Percentiles rank a stretch among this genome's conserved stretches.
Evolutionary conservation across 73 alveolate genomes (phyloP).

Genomic region (Tetrahymena thermophila): DNA sequence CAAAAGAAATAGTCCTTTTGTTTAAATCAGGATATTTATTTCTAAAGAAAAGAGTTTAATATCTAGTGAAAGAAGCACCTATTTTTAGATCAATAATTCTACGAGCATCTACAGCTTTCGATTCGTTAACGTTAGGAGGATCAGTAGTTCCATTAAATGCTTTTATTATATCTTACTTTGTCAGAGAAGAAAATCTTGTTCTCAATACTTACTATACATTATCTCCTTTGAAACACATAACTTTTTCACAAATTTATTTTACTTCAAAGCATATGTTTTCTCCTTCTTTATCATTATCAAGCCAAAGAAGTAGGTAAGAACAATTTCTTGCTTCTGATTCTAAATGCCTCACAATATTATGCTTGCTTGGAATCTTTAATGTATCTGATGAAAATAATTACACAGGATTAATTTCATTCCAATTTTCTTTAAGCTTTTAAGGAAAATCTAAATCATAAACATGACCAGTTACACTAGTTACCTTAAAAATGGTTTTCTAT

Average conservation of each 20-base stretch:
- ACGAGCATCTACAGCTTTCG: constrained; percentile 94
- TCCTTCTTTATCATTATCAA: constrained; percentile 99
- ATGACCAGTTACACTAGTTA: not conserved
- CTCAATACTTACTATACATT: constrained; percentile 39
- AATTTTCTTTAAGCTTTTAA: not conserved
- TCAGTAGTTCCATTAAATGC: constrained; percentile 68
- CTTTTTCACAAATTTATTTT: constrained; percentile 61
- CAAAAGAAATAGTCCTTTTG: constrained; percentile 81
- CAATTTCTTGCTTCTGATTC: constrained; percentile 70
- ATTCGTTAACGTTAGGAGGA: constrained; percentile 78
- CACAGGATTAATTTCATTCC: constrained; percentile 82
- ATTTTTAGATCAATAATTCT: constrained; percentile 95
- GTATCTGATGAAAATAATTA: constrained; percentile 90
- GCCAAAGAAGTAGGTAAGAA: constrained; percentile 94
- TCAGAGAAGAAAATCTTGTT: constrained; percentile 90
- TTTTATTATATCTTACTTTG: constrained; percentile 69
- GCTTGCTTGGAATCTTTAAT: constrained; percentile 72
- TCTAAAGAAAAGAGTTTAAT: constrained; percentile 82
- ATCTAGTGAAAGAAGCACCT: constrained; percentile 97
- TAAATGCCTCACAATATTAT: constrained; percentile 37
- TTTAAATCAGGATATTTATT: constrained; percentile 57
- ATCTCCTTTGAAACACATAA: constrained; percentile 49
- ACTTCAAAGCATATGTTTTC: constrained; percentile 99
- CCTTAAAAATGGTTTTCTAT: not conserved
- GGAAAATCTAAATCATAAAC: not conserved